These are phyloP conservation scores for Dissophora ornata DNA, from an alignment of 192 early-diverging fungal species.

Conservation along the genomic window DNA sequence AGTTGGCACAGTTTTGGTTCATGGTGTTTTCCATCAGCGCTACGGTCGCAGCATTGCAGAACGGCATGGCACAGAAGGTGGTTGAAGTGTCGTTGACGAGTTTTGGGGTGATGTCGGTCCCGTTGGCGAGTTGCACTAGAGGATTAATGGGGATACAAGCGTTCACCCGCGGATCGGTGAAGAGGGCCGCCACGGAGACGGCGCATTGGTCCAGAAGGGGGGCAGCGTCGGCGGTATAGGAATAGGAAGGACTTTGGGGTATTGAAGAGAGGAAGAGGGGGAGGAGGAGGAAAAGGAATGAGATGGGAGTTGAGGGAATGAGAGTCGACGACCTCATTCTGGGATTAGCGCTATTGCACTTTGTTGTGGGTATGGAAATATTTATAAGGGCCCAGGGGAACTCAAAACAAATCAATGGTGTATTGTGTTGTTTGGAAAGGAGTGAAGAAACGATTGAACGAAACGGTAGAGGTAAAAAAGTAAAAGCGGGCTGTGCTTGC, in stretches of 20 bases:
- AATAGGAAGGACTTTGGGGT: too few species aligned
- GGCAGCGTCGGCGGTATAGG: slow-evolving; percentile 9
- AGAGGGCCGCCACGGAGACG: slow-evolving; percentile 15
- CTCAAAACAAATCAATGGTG: too few species aligned
- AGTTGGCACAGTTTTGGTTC: slow-evolving; percentile 29
- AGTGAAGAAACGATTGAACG: too few species aligned
- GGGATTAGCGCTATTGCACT: too few species aligned
- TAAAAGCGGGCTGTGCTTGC: too few species aligned
- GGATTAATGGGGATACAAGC: slow-evolving; percentile 18
- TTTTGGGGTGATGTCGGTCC: slow-evolving; percentile 16
- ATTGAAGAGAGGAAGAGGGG: slow-evolving; percentile 2
- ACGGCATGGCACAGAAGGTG: slow-evolving; percentile 21
- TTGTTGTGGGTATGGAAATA: too few species aligned
- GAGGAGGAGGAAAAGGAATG: slow-evolving; percentile 1
- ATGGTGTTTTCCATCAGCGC: slow-evolving; percentile 39
- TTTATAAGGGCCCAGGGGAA: too few species aligned
- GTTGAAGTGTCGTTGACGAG: slow-evolving; percentile 37
- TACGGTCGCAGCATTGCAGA: slow-evolving; percentile 17
- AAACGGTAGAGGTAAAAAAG: too few species aligned
- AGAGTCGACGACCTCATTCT: slow-evolving; percentile 35
- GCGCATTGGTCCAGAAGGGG: slow-evolving; percentile 42
- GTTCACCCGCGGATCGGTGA: slow-evolving; percentile 2
- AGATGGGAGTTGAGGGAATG: slow-evolving; percentile 1
- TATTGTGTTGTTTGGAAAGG: too few species aligned
- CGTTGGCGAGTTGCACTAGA: background rate